phyloP scores from a whole-genome alignment of 805 yeast genomes.

The Saccharomyces kudriavzevii region DNA sequence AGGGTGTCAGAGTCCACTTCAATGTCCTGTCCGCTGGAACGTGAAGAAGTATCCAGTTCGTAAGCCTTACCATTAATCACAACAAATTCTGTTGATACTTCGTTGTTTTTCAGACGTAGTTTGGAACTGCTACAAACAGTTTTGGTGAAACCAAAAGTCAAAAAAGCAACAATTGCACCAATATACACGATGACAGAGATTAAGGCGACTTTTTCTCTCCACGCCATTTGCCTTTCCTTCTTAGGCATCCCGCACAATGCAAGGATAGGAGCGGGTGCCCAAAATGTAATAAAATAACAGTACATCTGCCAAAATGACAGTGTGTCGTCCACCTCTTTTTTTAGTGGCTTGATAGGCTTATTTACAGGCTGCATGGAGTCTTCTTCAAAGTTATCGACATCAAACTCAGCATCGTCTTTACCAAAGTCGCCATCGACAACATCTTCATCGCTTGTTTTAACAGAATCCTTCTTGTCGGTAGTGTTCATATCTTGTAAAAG shows the following conservation, averaged over 20 bases:
- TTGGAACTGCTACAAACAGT: conserved; percentile 56
- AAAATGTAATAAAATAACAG: conserved; percentile 74
- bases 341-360: conserved; percentile 1
- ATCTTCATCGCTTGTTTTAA: background rate
- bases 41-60: conserved; percentile 59
- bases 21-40: conserved; percentile 79
- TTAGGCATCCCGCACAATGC: conserved; percentile 65
- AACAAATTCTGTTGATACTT: conserved; percentile 52
- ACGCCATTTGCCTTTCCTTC: conserved; percentile 81
- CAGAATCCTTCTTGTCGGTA: background rate
- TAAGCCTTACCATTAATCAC: conserved; percentile 79
- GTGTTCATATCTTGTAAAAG: background rate
- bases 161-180: conserved; percentile 73
- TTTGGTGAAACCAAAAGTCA: conserved; percentile 84
- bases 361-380: background rate
- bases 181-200: conserved; percentile 63
- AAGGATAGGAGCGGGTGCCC: conserved; percentile 72
- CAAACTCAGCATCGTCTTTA: background rate
- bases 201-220: conserved; percentile 93
- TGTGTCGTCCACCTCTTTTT: conserved; percentile 1
- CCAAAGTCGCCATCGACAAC: background rate
- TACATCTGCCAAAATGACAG: conserved; percentile 61
- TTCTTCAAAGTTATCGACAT: background rate
- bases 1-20: conserved; percentile 60
- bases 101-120: conserved; percentile 48